Evolutionary conservation across 495 filamentous ascomycete species (phyloP).

Genomic region (Aspergillus egyptiacus): DNA sequence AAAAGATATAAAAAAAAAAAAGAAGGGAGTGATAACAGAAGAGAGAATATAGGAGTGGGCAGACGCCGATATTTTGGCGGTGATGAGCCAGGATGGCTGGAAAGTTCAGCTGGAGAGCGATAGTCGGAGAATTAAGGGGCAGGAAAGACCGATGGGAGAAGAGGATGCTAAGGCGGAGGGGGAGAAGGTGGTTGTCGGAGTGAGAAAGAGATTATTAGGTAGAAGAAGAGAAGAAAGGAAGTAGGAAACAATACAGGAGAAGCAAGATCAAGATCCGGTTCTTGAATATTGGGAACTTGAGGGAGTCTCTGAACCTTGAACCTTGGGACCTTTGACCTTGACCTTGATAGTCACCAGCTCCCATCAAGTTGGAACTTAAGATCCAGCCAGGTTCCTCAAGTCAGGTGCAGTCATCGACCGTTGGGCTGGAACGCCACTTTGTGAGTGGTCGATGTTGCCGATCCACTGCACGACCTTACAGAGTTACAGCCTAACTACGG

Average conservation of each 20-base stretch:
- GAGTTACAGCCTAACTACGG: too few relatives aligned
- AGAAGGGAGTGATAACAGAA: background rate
- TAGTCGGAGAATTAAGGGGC: slow-evolving; percentile 13
- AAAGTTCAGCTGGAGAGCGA: slow-evolving; percentile 11
- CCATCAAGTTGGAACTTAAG: too few relatives aligned
- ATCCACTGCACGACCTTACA: too few relatives aligned
- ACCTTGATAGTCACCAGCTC: too few relatives aligned
- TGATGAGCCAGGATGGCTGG: slow-evolving; percentile 5
- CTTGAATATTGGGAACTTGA: slow-evolving; percentile 4
- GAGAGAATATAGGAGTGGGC: slow-evolving; percentile 10
- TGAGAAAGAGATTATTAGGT: background rate
- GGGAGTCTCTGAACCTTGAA: too few relatives aligned
- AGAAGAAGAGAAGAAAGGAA: background rate
- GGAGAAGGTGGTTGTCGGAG: too few relatives aligned
- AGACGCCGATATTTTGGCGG: slow-evolving; percentile 13
- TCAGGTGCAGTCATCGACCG: slow-evolving; percentile 3
- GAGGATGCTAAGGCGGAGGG: background rate
- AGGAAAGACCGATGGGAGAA: slow-evolving; percentile 1
- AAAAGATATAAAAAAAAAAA: slow-evolving; percentile 2
- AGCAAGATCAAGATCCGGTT: background rate
- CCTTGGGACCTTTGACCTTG: too few relatives aligned
- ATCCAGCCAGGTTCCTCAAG: slow-evolving; percentile 1
- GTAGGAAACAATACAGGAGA: slow-evolving; percentile 1
- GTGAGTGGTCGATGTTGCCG: background rate
- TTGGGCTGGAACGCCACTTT: background rate